These are phyloP conservation scores for Globisporangium orthogonon DNA, from an alignment of 352 stramenopile species.

Conservation along the genomic window DNA sequence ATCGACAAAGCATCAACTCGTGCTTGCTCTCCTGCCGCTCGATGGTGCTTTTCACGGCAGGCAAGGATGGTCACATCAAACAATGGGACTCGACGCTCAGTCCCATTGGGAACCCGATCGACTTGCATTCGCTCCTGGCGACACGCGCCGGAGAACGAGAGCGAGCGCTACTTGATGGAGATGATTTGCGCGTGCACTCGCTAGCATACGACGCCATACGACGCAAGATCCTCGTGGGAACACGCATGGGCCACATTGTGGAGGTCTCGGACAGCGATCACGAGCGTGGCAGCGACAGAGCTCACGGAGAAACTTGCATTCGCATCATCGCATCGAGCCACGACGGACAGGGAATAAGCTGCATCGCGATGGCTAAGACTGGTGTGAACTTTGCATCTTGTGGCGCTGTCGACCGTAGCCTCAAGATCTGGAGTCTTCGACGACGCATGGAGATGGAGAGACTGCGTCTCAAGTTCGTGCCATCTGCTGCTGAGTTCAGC, in stretches of 20 bases:
- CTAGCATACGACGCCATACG: slow-evolving; percentile 52
- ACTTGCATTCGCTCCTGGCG: slow-evolving; percentile 35
- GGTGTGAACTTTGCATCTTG: slow-evolving; percentile 51
- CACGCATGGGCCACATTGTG: slow-evolving; percentile 46
- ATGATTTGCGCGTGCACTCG: slow-evolving; percentile 67
- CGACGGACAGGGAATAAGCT: slow-evolving; percentile 13
- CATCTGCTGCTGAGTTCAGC: slow-evolving; percentile 30
- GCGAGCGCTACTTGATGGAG: slow-evolving; percentile 21
- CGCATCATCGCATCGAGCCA: slow-evolving; percentile 50
- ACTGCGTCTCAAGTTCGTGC: slow-evolving; percentile 23
- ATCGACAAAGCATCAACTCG: slow-evolving; percentile 45
- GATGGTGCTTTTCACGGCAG: slow-evolving; percentile 73
- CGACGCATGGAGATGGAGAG: slow-evolving; percentile 18
- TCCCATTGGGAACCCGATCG: slow-evolving; percentile 59
- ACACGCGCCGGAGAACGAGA: neutral
- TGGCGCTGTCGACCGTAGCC: slow-evolving; percentile 23
- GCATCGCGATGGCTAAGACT: slow-evolving; percentile 18
- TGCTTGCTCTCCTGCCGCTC: slow-evolving; percentile 51
- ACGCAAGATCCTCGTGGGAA: slow-evolving; percentile 52
- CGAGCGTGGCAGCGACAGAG: neutral
- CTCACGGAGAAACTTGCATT: neutral
- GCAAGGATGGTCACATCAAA: slow-evolving; percentile 68
- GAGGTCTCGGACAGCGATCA: slow-evolving; percentile 30
- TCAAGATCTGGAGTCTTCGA: slow-evolving; percentile 64
- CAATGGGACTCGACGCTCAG: slow-evolving; percentile 78